These are phyloP conservation scores for Raffaelea ambrosiae DNA, from an alignment of 2,329 filamentous ascomycete species.

Conservation along the genomic window DNA sequence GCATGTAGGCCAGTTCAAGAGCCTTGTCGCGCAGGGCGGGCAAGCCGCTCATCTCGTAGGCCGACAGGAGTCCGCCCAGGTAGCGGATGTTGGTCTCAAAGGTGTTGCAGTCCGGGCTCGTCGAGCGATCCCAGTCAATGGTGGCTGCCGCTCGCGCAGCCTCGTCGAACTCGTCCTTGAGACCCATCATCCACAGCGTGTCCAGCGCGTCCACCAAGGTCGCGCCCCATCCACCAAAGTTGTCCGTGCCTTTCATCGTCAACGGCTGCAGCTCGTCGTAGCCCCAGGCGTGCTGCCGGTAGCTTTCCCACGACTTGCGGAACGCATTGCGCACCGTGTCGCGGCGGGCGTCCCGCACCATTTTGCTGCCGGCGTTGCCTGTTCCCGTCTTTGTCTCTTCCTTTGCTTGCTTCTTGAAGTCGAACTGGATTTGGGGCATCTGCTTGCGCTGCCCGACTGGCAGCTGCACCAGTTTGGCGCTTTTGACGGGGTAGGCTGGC, in stretches of 20 bases:
- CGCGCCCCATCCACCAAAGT: conserved; percentile 86
- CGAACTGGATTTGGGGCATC: no score
- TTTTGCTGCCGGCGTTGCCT: no score
- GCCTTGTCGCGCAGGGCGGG: conserved; percentile 65
- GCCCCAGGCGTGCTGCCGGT: conserved; percentile 59
- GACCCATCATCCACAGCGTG: conserved; percentile 77
- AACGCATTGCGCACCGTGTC: conserved; percentile 14
- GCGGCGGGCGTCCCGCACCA: conserved; percentile 5
- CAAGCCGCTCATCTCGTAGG: conserved; percentile 78
- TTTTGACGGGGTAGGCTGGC: no score
- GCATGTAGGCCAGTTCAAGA: conserved; percentile 65
- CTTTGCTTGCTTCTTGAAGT: no score
- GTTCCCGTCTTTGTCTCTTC: no score
- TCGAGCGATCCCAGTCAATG: conserved; percentile 68
- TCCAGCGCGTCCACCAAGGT: conserved; percentile 78
- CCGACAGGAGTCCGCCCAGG: conserved; percentile 73
- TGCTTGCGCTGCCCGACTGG: no score
- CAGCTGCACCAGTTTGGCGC: no score
- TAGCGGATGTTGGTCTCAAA: conserved; percentile 93
- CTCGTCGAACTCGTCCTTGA: conserved; percentile 71
- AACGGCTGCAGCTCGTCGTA: conserved; percentile 80
- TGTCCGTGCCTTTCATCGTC: conserved; percentile 59
- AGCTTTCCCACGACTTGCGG: conserved; percentile 32
- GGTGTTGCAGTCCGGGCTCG: conserved; percentile 47
- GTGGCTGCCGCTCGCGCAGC: conserved; percentile 60